phyloP scores from a whole-genome alignment of 305 asterid genomes.

The Fraxinus floribunda region DNA sequence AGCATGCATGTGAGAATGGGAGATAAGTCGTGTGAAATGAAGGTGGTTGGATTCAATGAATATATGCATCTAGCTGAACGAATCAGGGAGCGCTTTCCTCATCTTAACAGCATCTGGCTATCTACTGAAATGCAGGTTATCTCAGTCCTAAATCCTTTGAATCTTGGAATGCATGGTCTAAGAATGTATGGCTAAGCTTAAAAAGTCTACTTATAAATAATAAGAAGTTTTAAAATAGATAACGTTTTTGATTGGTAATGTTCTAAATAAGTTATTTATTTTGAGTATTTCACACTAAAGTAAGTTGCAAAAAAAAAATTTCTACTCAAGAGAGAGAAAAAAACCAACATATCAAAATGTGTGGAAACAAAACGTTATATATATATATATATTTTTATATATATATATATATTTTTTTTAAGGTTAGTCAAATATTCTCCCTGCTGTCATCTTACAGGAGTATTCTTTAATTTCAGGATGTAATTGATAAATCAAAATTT shows the following conservation, averaged over 20 bases:
- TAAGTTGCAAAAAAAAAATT: not conserved
- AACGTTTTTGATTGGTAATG: not conserved
- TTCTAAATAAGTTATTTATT: not conserved
- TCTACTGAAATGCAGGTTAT: slow-evolving; percentile 95
- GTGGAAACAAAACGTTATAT: not conserved
- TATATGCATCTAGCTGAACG: slow-evolving; percentile 74
- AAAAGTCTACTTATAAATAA: not conserved
- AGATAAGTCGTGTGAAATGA: slow-evolving; percentile 94
- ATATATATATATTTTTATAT: no score
- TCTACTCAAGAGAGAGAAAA: not conserved
- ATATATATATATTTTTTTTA: not conserved
- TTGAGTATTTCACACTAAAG: not conserved
- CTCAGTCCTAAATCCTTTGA: not conserved
- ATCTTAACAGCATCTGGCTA: slow-evolving; percentile 75
- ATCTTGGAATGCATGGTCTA: not conserved
- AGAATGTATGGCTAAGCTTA: not conserved
- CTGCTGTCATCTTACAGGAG: not conserved
- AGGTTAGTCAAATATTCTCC: not conserved
- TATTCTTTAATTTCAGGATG: slow-evolving; percentile 49
- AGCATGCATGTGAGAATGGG: slow-evolving; percentile 96
- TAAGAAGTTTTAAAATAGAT: not conserved
- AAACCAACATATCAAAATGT: not conserved
- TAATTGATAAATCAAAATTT: slow-evolving; percentile 55
- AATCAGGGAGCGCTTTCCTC: slow-evolving; percentile 63
- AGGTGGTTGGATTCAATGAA: slow-evolving; percentile 74